These are phyloP conservation scores for Tulasnella sp. DNA, from an alignment of 768 basidiomycete genomes.

Conservation along the genomic window DNA sequence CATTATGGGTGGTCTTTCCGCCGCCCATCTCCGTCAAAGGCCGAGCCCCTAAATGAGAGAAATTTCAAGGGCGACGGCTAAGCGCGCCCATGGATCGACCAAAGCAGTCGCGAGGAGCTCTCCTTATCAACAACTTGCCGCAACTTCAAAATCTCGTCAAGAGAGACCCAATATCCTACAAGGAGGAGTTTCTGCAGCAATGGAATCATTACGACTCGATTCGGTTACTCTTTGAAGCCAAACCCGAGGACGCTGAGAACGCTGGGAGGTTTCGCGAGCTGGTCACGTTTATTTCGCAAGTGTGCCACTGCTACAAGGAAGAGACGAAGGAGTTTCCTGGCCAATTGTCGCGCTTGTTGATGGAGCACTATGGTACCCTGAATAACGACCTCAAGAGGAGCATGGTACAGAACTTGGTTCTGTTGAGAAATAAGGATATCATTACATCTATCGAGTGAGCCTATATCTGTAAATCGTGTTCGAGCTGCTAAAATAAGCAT, in stretches of 20 bases:
- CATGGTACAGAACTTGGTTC: constrained; percentile 87
- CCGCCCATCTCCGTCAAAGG: neutral
- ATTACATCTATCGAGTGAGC: constrained; percentile 90
- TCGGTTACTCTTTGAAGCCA: constrained; percentile 79
- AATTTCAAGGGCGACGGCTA: constrained; percentile 6
- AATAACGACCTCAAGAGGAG: constrained; percentile 81
- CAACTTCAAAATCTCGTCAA: constrained; percentile 98
- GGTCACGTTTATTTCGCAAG: constrained; percentile 89
- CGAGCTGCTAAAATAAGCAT: neutral
- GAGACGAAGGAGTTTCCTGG: constrained; percentile 86
- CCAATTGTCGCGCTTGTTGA: constrained; percentile 75
- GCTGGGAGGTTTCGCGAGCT: constrained; percentile 84
- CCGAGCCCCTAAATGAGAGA: constrained; percentile 18
- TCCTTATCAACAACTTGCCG: constrained; percentile 87
- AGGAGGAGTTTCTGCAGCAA: constrained; percentile 94
- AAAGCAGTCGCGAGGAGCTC: constrained; percentile 57
- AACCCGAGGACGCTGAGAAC: constrained; percentile 71
- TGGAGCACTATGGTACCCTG: constrained; percentile 75
- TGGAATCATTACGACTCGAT: constrained; percentile 93
- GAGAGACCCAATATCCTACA: constrained; percentile 85
- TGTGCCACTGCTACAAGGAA: constrained; percentile 91
- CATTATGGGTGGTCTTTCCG: neutral
- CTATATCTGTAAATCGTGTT: neutral
- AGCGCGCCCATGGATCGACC: constrained; percentile 37
- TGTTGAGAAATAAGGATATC: constrained; percentile 90